Percentiles rank a stretch among this genome's conserved stretches.
These are phyloP conservation scores for Friedmanniomyces simplex DNA, from an alignment of 495 filamentous ascomycete species.

Conservation along the genomic window DNA sequence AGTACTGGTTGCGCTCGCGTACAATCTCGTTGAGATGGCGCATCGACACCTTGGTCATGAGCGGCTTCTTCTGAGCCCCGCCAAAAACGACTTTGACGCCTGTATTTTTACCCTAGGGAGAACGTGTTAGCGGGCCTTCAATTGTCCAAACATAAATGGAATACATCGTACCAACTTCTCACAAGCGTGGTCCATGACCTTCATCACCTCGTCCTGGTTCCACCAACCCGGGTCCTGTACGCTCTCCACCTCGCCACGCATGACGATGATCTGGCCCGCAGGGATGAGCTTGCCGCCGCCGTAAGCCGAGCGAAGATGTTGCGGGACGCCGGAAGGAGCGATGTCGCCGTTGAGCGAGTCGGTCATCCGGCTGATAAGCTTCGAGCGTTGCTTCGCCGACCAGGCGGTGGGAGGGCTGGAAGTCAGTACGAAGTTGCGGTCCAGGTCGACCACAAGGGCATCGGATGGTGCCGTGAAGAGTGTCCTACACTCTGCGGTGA, in stretches of 20 bases:
- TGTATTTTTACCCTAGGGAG: constrained; percentile 75
- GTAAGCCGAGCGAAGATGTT: constrained; percentile 87
- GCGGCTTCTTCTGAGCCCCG: constrained; percentile 89
- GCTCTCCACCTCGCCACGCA: constrained; percentile 94
- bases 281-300: constrained; percentile 94
- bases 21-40: constrained; percentile 97
- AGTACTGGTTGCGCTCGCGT: constrained; percentile 96
- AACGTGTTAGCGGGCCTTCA: constrained; percentile 14
- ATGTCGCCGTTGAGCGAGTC: constrained; percentile 90
- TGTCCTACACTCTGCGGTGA: constrained; percentile 89
- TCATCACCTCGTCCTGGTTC: constrained; percentile 93
- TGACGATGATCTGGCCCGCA: constrained; percentile 96
- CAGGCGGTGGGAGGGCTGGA: constrained; percentile 91
- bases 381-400: constrained; percentile 74
- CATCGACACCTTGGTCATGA: constrained; percentile 99
- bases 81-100: constrained; percentile 96
- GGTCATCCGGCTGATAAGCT: constrained; percentile 88
- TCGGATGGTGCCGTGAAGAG: constrained; percentile 91
- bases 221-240: constrained; percentile 95
- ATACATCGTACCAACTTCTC: constrained; percentile 74
- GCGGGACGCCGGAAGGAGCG: constrained; percentile 85
- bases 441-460: constrained; percentile 87
- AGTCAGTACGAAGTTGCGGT: constrained; percentile 95
- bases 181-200: constrained; percentile 95
- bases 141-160: constrained; percentile 4